Conservation (phyloP, 352 stramenopile genomes). For the Plasmopara muralis region DNA sequence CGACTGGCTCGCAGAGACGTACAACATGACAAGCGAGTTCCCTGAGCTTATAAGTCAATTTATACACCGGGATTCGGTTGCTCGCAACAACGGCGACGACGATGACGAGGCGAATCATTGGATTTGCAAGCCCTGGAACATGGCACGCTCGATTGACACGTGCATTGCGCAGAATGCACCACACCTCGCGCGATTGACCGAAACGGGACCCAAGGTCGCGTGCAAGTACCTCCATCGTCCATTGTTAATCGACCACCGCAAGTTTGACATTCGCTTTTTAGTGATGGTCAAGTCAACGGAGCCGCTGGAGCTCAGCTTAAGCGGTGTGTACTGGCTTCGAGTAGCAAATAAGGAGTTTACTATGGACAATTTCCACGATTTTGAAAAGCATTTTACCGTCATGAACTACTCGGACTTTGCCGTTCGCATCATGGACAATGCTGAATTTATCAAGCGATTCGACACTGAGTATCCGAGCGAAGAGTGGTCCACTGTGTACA, state of each 20-base stretch:
- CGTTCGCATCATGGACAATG: constrained; percentile 48
- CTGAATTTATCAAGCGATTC: constrained; percentile 42
- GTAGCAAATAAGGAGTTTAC: constrained; percentile 52
- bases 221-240: constrained; percentile 53
- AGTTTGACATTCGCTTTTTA: constrained; percentile 55
- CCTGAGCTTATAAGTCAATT: constrained; percentile 44
- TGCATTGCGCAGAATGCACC: constrained; percentile 40
- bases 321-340: constrained; percentile 44
- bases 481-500: constrained; percentile 36
- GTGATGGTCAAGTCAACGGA: constrained; percentile 52
- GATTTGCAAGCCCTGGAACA: constrained; percentile 62
- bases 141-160: constrained; percentile 52
- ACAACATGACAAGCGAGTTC: constrained; percentile 52
- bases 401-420: constrained; percentile 53
- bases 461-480: constrained; percentile 44
- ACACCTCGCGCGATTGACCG: constrained; percentile 38
- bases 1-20: constrained; percentile 42
- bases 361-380: constrained; percentile 52
- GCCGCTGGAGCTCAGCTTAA: constrained; percentile 43
- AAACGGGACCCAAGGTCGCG: constrained; percentile 47
- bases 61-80: constrained; percentile 28
- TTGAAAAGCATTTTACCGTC: constrained; percentile 56
- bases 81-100: constrained; percentile 23
- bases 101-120: constrained; percentile 44
- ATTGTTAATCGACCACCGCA: constrained; percentile 47